Evolutionary conservation across 495 filamentous ascomycete species (phyloP), one percentile per base, ranked within the genome.

Genomic region (Bryoglossum gracile): DNA sequence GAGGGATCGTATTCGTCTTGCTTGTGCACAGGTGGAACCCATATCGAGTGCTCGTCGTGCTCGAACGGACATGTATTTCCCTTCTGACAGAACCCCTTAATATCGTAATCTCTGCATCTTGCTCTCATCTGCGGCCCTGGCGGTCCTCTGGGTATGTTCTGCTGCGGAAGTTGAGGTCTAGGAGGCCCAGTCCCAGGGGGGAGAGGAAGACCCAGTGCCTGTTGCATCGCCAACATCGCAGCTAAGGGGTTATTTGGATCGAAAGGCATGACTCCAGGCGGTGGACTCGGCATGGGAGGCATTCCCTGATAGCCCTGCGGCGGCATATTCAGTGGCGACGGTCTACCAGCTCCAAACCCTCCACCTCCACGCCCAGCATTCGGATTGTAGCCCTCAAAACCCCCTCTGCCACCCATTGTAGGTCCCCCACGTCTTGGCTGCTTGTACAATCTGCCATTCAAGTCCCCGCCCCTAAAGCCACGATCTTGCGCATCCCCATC

Each of bases 1-100:
- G 70, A 81, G 3, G 92, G 91, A 58, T 95, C 91, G 59, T 97
- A 96, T 68, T 95, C 90, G 72, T 80, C 77, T 55, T 72, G 66
- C 28, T 65, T 45, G 14, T 39, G 36, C 30, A 17, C 66, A 43
- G 76, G 69, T 24, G 74, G 70, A 19, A 78, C 74, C 36, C 74
- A 66, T 8, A 77, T 66, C 16, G 65, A 68, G 54, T 82, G 75
- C 47, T 66, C 64, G n/a, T 81, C 85, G 59, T 97, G 91, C 60
- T 92, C 82, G 55, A 85, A 96, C 3, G 75, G 82, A 63, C 91
- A 97, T 35, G 76, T 79, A 48, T 74, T 75, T 2, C 88, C 89
- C 39, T 83, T 65, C 25, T 84, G 78, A 58, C 91, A 97, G 54
- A 83, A 94, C 0, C 92, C 92, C 55, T 89, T 88, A 1, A 75